Evolutionary conservation across 2,329 filamentous ascomycete genomes (phyloP).

Genomic region (Bipolaris bicolor): DNA sequence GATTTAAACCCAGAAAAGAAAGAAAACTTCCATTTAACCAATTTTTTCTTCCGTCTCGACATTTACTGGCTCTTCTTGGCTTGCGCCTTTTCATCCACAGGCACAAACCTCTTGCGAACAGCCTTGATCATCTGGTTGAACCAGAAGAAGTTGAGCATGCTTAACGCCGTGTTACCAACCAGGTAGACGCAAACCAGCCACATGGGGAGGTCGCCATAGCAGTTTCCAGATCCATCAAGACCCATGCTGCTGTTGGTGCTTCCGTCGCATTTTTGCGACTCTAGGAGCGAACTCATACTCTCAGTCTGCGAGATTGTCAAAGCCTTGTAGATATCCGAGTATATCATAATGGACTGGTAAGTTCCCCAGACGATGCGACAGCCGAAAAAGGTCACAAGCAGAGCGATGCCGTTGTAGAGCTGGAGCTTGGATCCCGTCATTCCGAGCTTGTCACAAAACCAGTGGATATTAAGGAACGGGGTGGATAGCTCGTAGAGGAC

Average conservation of each 20-base stretch:
- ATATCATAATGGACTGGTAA: slow-evolving; percentile 69
- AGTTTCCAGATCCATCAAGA: slow-evolving; percentile 24
- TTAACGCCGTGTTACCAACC: slow-evolving; percentile 73
- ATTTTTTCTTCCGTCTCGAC: neutral
- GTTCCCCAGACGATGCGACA: slow-evolving; percentile 80
- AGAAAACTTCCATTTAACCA: neutral
- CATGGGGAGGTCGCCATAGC: slow-evolving; percentile 58
- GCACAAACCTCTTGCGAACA: slow-evolving; percentile 76
- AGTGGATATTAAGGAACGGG: slow-evolving; percentile 85
- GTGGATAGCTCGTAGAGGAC: slow-evolving; percentile 86
- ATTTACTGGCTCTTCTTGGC: slow-evolving; percentile 31
- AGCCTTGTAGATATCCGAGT: slow-evolving; percentile 67
- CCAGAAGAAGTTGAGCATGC: slow-evolving; percentile 80
- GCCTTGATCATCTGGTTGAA: slow-evolving; percentile 84
- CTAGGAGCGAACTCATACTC: slow-evolving; percentile 22
- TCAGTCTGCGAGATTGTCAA: slow-evolving; percentile 33
- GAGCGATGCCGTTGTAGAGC: slow-evolving; percentile 75
- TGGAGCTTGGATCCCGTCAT: slow-evolving; percentile 77
- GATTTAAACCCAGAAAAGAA: neutral
- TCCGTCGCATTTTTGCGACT: slow-evolving; percentile 54
- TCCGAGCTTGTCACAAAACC: slow-evolving; percentile 85
- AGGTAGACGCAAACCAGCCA: slow-evolving; percentile 75
- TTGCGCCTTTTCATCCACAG: slow-evolving; percentile 23
- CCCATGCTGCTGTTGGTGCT: slow-evolving; percentile 47
- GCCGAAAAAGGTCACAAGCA: slow-evolving; percentile 75